Base-by-base conservation (phyloP, 352 stramenopile species). In the Phytopythium montanum region DNA sequence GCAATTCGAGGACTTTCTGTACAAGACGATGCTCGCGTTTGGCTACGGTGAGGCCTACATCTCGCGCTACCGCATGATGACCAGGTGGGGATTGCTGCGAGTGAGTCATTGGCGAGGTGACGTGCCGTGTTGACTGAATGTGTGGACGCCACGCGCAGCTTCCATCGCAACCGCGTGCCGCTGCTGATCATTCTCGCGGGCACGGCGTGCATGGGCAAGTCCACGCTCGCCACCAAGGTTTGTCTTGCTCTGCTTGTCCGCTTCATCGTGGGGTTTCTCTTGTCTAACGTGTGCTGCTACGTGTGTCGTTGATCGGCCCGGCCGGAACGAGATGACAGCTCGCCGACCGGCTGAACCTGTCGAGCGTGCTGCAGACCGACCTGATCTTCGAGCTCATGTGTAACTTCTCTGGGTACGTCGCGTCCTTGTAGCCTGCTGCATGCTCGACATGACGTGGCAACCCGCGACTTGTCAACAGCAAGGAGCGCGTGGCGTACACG, bases 311-410 rank as follows among this genome's bases (percentile, higher is more conserved):
- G 31, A 36, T 36, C 6, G 31, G n/a, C 23, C 45, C 9, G 12
- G 8, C 13, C 14, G 25, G 31, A 39, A 16, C 12, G 8, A n/a
- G 36, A 31, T 18, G 39, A 7, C 61, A 95, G 84, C 69, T 95
- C 54, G 86, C 86, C 0, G 86, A 95, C 48, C 86, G 86, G 0
- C 73, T 95, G 19, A 95, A 95, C 58, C 66, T 95, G 12, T 95
- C 86, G 33, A 95, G 86, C 29, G 84, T 95, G 7, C 70, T 95
- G 21, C 86, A 95, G 59, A 93, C 84, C 0, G 86, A 95, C 52
- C 75, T 95, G 42, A 95, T 93, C 57, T 93, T 93, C 62, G 86
- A 94, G 66, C 76, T 95, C 49, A 95, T 95, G 86, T 95, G 86
- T 68, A 95, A 95, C 50, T 95, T 95, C 59, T 95, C 86, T 2